phyloP scores from a whole-genome alignment of 352 stramenopile genomes.

The Phytopythium montanum region DNA sequence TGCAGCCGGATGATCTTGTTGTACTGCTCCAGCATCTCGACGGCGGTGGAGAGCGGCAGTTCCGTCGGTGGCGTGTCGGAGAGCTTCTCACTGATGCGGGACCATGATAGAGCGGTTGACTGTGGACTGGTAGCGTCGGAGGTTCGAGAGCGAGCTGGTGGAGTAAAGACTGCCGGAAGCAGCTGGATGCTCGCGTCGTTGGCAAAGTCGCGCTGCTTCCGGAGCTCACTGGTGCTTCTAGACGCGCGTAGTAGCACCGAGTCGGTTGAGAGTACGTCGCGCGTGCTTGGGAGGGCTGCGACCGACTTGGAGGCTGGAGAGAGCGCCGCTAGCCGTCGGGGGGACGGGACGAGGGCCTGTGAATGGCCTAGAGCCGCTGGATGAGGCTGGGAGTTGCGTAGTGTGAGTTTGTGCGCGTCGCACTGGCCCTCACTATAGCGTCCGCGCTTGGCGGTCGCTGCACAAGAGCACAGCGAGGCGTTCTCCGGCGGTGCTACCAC shows the following conservation, averaged over 20 bases:
- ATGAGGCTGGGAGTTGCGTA: slow-evolving; percentile 48
- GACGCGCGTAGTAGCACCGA: slow-evolving; percentile 29
- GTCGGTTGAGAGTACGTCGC: slow-evolving; percentile 5
- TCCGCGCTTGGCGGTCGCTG: slow-evolving; percentile 37
- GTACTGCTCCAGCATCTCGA: slow-evolving; percentile 59
- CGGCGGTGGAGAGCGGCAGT: slow-evolving; percentile 16
- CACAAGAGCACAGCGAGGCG: slow-evolving; percentile 35
- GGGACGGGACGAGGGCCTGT: slow-evolving; percentile 6
- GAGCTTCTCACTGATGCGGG: slow-evolving; percentile 3
- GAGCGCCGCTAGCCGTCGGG: neutral
- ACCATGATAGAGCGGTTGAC: neutral
- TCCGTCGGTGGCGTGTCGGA: slow-evolving; percentile 9
- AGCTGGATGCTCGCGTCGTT: slow-evolving; percentile 19
- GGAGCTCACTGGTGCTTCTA: slow-evolving; percentile 24
- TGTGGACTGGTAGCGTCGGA: neutral
- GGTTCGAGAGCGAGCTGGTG: neutral
- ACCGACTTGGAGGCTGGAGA: slow-evolving; percentile 11
- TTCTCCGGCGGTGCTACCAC: neutral
- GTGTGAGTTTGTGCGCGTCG: slow-evolving; percentile 54
- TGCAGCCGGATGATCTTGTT: slow-evolving; percentile 61
- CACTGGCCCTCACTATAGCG: slow-evolving; percentile 45
- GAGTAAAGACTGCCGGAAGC: slow-evolving; percentile 9
- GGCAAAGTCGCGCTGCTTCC: slow-evolving; percentile 25
- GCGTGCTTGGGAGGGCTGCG: slow-evolving; percentile 4
- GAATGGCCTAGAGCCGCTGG: slow-evolving; percentile 26